A percentile compares a stretch with the other conserved stretches of the same genome.
Evolutionary conservation across 257 asterid species (phyloP).

Genomic region (Pogostemon cablin): DNA sequence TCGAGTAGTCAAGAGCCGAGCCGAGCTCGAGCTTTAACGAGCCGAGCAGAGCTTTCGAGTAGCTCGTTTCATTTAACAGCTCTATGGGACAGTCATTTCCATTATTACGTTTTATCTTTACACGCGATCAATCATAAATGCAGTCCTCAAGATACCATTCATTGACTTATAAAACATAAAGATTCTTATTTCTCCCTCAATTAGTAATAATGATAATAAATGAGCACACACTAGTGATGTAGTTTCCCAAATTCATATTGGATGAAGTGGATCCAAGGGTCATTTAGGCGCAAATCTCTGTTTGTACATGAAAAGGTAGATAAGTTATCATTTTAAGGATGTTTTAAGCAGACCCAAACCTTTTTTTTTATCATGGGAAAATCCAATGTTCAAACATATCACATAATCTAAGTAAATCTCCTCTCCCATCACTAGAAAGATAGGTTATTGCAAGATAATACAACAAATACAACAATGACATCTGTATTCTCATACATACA

Average conservation of each 20-base stretch:
- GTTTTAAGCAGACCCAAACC: background rate
- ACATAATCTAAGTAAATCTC: background rate
- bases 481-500: background rate
- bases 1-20: background rate
- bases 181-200: background rate
- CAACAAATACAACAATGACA: background rate
- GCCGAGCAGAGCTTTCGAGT: too few species aligned
- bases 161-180: background rate
- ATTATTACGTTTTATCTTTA: background rate
- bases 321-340: background rate
- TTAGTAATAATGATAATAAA: background rate
- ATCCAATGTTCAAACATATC: background rate
- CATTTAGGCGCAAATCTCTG: background rate
- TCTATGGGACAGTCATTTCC: background rate
- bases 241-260: conserved; percentile 1
- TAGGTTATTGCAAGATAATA: background rate
- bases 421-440: background rate
- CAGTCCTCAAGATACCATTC: background rate
- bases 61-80: too few species aligned
- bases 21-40: too few species aligned
- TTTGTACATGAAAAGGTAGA: background rate
- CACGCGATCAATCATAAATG: background rate
- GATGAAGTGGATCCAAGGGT: background rate
- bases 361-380: background rate
- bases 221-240: background rate